These are phyloP conservation scores for Lentinula sp. DNA, from an alignment of 768 basidiomycete genomes.

Conservation along the genomic window DNA sequence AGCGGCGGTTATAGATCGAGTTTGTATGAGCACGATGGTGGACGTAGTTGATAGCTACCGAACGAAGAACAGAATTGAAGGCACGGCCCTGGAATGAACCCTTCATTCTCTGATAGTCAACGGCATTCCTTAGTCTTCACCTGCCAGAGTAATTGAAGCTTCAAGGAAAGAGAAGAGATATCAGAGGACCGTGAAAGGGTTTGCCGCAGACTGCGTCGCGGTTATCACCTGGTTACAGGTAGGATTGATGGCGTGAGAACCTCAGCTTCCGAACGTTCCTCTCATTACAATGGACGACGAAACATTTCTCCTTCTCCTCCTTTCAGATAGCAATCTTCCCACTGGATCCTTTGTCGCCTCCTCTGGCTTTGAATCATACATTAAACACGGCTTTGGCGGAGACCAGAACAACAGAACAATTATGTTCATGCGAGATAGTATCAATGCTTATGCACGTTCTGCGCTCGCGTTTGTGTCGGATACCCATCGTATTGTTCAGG, in stretches of 20 bases:
- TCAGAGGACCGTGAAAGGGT: too few species aligned
- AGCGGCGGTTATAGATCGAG: neutral
- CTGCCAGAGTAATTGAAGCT: too few species aligned
- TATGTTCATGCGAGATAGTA: conserved; percentile 63
- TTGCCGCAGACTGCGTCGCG: too few species aligned
- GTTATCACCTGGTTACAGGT: too few species aligned
- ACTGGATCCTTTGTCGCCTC: conserved; percentile 97
- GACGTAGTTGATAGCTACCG: too few species aligned
- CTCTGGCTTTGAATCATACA: conserved; percentile 85
- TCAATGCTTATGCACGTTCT: conserved; percentile 71
- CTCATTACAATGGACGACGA: conserved; percentile 25
- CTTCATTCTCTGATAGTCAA: too few species aligned
- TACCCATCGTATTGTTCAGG: conserved; percentile 43
- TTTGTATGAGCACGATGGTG: neutral
- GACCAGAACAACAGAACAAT: conserved; percentile 30
- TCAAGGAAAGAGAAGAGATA: too few species aligned
- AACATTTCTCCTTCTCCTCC: conserved; percentile 67
- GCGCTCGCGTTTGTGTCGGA: conserved; percentile 78
- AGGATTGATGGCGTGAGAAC: too few species aligned
- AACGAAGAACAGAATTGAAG: too few species aligned
- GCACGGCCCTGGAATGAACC: too few species aligned
- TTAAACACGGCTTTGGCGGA: conserved; percentile 71
- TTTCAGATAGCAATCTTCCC: conserved; percentile 91
- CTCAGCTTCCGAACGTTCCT: conserved; percentile 9
- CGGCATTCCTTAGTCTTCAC: too few species aligned